These are phyloP conservation scores for Coniochaeta hoffmannii DNA, from an alignment of 2,329 filamentous ascomycete genomes.

Conservation along the genomic window DNA sequence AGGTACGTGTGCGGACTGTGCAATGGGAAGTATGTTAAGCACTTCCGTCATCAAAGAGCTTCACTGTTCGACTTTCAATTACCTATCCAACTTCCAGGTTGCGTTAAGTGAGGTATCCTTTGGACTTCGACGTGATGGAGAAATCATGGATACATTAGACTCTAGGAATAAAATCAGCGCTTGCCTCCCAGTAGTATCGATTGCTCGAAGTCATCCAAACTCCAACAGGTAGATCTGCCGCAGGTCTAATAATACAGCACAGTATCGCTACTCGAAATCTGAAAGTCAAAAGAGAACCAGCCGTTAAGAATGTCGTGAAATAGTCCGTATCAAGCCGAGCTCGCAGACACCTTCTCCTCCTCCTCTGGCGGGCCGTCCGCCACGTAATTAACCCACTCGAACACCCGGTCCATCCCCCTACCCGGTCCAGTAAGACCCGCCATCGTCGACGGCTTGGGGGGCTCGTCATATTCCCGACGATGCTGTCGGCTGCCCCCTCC, in stretches of 20 bases:
- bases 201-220: background rate
- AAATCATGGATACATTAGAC: background rate
- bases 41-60: too few relatives aligned
- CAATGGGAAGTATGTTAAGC: too few relatives aligned
- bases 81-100: too few relatives aligned
- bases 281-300: background rate
- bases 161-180: background rate
- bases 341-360: background rate
- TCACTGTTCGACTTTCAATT: too few relatives aligned
- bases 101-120: too few relatives aligned
- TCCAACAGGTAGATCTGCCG: background rate
- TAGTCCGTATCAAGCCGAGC: background rate
- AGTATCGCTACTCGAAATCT: background rate
- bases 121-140: too few relatives aligned
- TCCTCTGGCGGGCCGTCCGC: constrained; percentile 31
- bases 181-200: background rate
- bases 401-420: constrained; percentile 38
- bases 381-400: constrained; percentile 41
- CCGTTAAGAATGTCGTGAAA: background rate
- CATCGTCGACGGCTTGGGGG: constrained; percentile 33
- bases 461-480: constrained; percentile 13
- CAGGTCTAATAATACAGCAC: background rate
- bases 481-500: constrained; percentile 5
- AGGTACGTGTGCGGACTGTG: too few relatives aligned
- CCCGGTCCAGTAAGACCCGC: constrained; percentile 39